Evolutionary conservation across 2,329 filamentous ascomycete genomes (phyloP).

Genomic region (Hypoxylon sp.): DNA sequence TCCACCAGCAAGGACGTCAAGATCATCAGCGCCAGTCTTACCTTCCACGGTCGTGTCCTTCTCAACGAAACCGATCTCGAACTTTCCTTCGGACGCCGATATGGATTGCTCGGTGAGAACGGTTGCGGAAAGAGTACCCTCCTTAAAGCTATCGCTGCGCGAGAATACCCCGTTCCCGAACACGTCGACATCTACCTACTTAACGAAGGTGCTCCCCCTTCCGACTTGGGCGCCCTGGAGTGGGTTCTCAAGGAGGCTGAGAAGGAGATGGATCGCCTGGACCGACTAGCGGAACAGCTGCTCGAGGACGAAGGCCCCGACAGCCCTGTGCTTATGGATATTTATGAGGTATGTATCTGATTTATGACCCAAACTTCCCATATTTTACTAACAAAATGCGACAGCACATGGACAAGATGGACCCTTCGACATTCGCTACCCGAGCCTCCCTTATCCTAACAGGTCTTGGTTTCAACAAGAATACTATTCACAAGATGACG

Average conservation of each 20-base stretch:
- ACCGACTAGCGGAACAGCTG: conserved; percentile 88
- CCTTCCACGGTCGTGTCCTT: conserved; percentile 97
- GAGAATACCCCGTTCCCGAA: conserved; percentile 95
- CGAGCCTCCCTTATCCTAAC: conserved; percentile 96
- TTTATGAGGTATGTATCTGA: conserved; percentile 84
- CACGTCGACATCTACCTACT: conserved; percentile 98
- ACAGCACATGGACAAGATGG: conserved; percentile 98
- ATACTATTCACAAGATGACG: conserved; percentile 98
- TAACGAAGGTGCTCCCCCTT: conserved; percentile 94
- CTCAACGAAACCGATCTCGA: conserved; percentile 95
- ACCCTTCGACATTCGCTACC: conserved; percentile 95
- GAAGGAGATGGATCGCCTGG: conserved; percentile 89
- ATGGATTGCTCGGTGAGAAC: conserved; percentile 97
- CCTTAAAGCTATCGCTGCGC: conserved; percentile 90
- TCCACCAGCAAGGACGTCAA: conserved; percentile 92
- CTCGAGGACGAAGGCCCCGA: conserved; percentile 94
- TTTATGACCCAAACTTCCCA: not conserved
- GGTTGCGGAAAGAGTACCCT: conserved; percentile 99
- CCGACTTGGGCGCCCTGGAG: conserved; percentile 89
- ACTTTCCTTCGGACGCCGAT: conserved; percentile 90
- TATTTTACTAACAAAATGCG: conserved; percentile 17
- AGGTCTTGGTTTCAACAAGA: conserved; percentile 99
- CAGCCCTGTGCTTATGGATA: conserved; percentile 86
- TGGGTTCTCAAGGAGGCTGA: conserved; percentile 98
- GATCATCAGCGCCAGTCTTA: conserved; percentile 90